These are phyloP conservation scores for Chloris gayana DNA, from an alignment of 176 grass and related monocot species.

Conservation along the genomic window DNA sequence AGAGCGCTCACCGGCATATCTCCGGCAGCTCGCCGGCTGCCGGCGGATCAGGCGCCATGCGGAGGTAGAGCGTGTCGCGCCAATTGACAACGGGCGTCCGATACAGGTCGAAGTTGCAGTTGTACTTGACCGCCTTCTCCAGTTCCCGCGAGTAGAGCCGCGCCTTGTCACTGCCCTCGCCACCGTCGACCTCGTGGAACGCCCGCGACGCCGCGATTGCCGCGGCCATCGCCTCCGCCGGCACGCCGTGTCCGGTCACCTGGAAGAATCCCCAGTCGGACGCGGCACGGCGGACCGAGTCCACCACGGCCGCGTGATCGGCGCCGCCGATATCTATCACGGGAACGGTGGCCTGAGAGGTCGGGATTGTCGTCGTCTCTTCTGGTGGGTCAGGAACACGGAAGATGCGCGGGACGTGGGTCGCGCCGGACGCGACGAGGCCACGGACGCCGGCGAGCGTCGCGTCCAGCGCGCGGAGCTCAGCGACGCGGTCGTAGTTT, in stretches of 20 bases:
- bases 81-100: conserved; percentile 51
- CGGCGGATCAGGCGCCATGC: conserved; percentile 54
- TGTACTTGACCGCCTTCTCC: conserved; percentile 49
- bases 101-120: conserved; percentile 71
- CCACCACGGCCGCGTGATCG: neutral
- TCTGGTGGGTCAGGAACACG: neutral
- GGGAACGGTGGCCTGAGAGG: conserved; percentile 21
- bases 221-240: neutral
- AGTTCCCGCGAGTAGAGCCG: conserved; percentile 58
- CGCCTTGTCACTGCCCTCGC: conserved; percentile 46
- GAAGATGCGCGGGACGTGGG: conserved; percentile 60
- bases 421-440: conserved; percentile 44
- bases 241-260: conserved; percentile 59
- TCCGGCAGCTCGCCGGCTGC: conserved; percentile 36
- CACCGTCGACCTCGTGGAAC: conserved; percentile 52
- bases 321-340: conserved; percentile 27
- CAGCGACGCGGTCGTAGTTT: conserved; percentile 45
- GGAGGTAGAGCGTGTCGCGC: conserved; percentile 66
- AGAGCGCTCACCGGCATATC: conserved; percentile 34
- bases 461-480: conserved; percentile 64
- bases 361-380: neutral
- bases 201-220: conserved; percentile 18
- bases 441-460: conserved; percentile 65
- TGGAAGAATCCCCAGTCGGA: conserved; percentile 62
- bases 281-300: conserved; percentile 18